Percentiles rank a stretch among this genome's conserved stretches.
phyloP scores from a whole-genome alignment of 1,284 basidiomycete species.

The Gymnopus androsaceus region DNA sequence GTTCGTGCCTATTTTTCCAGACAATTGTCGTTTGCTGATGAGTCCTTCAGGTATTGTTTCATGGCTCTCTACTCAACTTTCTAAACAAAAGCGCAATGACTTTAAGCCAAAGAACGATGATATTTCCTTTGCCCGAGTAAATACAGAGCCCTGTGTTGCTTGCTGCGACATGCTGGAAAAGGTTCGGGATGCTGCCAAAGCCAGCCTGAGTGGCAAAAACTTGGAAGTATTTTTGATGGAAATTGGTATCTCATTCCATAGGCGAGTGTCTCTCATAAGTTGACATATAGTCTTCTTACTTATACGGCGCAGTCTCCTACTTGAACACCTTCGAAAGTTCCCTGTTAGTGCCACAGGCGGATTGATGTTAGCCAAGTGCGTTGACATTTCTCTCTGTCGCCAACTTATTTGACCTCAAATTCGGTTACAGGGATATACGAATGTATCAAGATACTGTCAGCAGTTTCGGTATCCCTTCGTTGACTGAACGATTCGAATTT shows the following conservation, averaged over 20 bases:
- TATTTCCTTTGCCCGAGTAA: slow-evolving; percentile 89
- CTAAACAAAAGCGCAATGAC: slow-evolving; percentile 94
- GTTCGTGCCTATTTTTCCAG: slow-evolving; percentile 43
- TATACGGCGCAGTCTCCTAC: slow-evolving; percentile 64
- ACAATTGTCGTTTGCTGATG: slow-evolving; percentile 3
- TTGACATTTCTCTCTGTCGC: slow-evolving; percentile 18
- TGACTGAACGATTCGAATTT: slow-evolving; percentile 97
- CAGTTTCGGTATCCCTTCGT: slow-evolving; percentile 78
- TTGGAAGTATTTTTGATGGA: slow-evolving; percentile 90
- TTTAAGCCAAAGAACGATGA: slow-evolving; percentile 98
- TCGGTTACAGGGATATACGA: slow-evolving; percentile 79
- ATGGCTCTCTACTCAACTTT: slow-evolving; percentile 74
- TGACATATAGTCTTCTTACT: not conserved
- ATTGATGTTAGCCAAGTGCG: slow-evolving; percentile 95
- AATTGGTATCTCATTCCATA: slow-evolving; percentile 92
- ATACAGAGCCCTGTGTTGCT: slow-evolving; percentile 92
- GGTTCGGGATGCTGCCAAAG: slow-evolving; percentile 73
- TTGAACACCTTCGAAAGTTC: slow-evolving; percentile 96
- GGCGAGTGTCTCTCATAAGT: slow-evolving; percentile 45
- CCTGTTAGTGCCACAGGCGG: slow-evolving; percentile 96
- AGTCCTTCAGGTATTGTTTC: slow-evolving; percentile 56
- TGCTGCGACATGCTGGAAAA: slow-evolving; percentile 87
- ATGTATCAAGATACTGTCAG: slow-evolving; percentile 92
- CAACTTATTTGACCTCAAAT: slow-evolving; percentile 9
- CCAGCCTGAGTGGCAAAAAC: slow-evolving; percentile 89